Percentiles rank a stretch among this genome's conserved stretches.
phyloP scores from a whole-genome alignment of 2,329 filamentous ascomycete genomes.

The Paraconiothyrium sp. region DNA sequence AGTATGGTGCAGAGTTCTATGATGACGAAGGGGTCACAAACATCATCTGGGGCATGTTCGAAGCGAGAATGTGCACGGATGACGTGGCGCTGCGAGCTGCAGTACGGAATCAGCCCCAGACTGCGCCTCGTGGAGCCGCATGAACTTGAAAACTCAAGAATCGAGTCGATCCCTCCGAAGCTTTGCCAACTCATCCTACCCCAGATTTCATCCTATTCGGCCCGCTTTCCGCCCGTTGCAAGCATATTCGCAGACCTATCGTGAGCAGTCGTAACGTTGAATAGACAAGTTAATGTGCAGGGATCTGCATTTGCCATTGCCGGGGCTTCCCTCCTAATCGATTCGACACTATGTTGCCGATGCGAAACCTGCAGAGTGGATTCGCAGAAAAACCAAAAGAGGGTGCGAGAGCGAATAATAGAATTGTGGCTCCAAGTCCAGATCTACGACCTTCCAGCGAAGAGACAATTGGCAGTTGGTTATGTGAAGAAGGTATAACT shows the following conservation, averaged over 20 bases:
- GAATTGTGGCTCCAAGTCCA: constrained; percentile 7
- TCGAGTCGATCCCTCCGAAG: constrained; percentile 10
- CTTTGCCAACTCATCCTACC: constrained; percentile 15
- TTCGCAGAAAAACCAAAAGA: neutral
- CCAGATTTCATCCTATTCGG: constrained; percentile 3
- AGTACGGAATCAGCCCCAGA: constrained; percentile 11
- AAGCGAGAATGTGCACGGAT: constrained; percentile 23
- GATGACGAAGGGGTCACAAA: neutral
- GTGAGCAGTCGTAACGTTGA: neutral
- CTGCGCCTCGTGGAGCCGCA: constrained; percentile 30
- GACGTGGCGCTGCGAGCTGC: constrained; percentile 25
- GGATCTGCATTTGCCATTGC: neutral
- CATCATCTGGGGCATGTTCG: constrained; percentile 15
- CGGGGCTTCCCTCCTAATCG: neutral
- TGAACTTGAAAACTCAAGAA: constrained; percentile 20
- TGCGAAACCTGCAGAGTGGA: constrained; percentile 1
- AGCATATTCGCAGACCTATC: neutral
- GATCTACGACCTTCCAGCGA: constrained; percentile 8
- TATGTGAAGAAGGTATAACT: constrained; percentile 37
- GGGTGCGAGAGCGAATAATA: neutral
- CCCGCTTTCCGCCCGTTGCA: neutral
- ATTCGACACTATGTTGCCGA: neutral
- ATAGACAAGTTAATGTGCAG: neutral
- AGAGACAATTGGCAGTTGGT: constrained; percentile 33
- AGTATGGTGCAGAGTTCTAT: neutral